phyloP scores from a whole-genome alignment of 352 stramenopile species.

The Salisapilia sapeloensis region DNA sequence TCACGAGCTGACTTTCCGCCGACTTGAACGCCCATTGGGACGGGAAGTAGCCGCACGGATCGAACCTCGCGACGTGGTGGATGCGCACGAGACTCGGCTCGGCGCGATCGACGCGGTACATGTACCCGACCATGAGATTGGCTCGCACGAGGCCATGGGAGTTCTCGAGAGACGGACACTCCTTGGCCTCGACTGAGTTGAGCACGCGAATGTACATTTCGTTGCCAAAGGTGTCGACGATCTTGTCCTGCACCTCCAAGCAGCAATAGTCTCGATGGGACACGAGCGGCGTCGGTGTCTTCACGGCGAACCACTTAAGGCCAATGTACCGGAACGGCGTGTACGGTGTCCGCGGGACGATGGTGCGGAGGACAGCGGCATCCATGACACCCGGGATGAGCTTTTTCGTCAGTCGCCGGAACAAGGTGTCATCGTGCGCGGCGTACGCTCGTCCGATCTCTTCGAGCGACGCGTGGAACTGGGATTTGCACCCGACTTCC shows the following conservation, averaged over 20 bases:
- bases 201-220: conserved; percentile 75
- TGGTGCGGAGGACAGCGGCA: conserved; percentile 54
- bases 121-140: conserved; percentile 58
- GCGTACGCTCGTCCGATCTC: conserved; percentile 60
- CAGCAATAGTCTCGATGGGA: conserved; percentile 76
- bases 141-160: conserved; percentile 73
- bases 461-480: conserved; percentile 48
- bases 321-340: conserved; percentile 72
- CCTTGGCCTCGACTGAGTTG: conserved; percentile 62
- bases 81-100: conserved; percentile 53
- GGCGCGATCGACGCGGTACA: conserved; percentile 58
- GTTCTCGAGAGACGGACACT: conserved; percentile 72
- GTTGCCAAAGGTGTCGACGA: conserved; percentile 63
- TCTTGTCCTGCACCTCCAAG: conserved; percentile 75
- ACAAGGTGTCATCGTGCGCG: conserved; percentile 63
- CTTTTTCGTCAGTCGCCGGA: conserved; percentile 66
- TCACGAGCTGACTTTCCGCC: conserved; percentile 63
- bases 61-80: conserved; percentile 63
- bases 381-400: conserved; percentile 57
- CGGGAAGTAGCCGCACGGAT: conserved; percentile 61
- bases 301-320: conserved; percentile 79
- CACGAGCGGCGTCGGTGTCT: conserved; percentile 63
- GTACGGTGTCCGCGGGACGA: conserved; percentile 53
- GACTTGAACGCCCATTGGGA: conserved; percentile 72
- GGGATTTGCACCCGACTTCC: conserved; percentile 54